Evolutionary conservation across 768 basidiomycete genomes (phyloP).

Genomic region (Tulasnella sp.): DNA sequence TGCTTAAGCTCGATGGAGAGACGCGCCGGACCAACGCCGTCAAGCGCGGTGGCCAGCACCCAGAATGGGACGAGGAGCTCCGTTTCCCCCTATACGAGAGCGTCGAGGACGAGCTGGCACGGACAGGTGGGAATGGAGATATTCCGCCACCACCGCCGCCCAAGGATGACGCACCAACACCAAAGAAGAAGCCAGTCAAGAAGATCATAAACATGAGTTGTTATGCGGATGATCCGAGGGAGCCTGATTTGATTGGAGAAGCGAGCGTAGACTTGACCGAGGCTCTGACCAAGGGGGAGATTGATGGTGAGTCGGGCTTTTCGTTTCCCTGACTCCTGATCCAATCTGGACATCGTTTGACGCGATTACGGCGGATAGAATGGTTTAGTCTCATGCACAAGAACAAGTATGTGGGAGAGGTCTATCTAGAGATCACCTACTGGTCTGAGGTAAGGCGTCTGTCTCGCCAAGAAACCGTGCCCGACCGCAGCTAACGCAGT

Average conservation of each 20-base stretch:
- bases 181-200: constrained; percentile 31
- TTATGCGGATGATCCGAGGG: constrained; percentile 89
- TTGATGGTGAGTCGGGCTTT: constrained; percentile 75
- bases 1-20: constrained; percentile 65
- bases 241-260: constrained; percentile 95
- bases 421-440: constrained; percentile 93
- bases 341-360: constrained; percentile 19
- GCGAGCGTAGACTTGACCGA: constrained; percentile 76
- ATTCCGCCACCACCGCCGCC: constrained; percentile 51
- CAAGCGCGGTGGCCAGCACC: constrained; percentile 94
- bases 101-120: constrained; percentile 40
- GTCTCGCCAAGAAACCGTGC: neutral
- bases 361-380: constrained; percentile 39
- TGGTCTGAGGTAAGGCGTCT: constrained; percentile 74
- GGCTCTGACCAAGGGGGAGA: constrained; percentile 88
- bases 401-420: constrained; percentile 80
- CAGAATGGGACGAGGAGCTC: constrained; percentile 98
- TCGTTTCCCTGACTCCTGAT: too few species aligned
- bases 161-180: constrained; percentile 44
- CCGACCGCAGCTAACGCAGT: constrained; percentile 2
- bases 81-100: constrained; percentile 85
- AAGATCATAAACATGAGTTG: constrained; percentile 63
- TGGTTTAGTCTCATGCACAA: constrained; percentile 89
- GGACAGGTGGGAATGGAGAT: constrained; percentile 24
- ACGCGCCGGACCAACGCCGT: constrained; percentile 86